Evolutionary conservation across 495 filamentous ascomycete genomes (phyloP), one percentile per base, ranked within the genome.

Genomic region (Trichocladium uniseriatum): DNA sequence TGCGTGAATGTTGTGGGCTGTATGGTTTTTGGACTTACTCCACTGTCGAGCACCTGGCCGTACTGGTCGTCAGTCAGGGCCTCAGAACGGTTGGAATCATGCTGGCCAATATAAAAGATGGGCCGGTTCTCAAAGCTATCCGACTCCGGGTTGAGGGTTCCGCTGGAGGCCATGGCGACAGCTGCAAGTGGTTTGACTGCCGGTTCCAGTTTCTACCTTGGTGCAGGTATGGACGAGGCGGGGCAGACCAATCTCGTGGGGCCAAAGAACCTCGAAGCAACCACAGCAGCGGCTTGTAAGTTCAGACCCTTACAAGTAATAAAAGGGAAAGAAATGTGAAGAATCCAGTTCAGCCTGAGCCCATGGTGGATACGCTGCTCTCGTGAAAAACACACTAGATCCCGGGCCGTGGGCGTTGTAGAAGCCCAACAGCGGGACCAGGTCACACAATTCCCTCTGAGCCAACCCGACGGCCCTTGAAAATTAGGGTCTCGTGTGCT

Each of bases 81-180:
- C 37, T 78, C 59, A 2, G 67, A 61, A 8, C 87, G 76, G 28
- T 76, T 77, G 8, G 76, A 79, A 60, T 94, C 84, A 77, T 95
- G 86, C 45, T 94, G 86, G 37, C 88, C 89, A 49, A 95, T 76
- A 55, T 82, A 90, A 59, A 92, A 89, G 1, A 67, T 67, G 15
- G 85, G 83, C 24, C 71, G 66, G 20, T 53, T 61, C 36, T 68
- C 62, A 20, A 53, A 66, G 46, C 63, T 64, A 8, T 77, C 69
- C 42, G 80, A 78, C 24, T 79, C 79, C 3, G 70, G 70, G 45
- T 70, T 69, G 40, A 65, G 55, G 15, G 20, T 43, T 24, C 52
- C 44, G 22, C 44, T 36, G 4, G 58, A 61, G 20, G 56, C 16
- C 64, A 67, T 67, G 6, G 0, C 21, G 42, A 43, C 11, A 24